phyloP scores from a whole-genome alignment of 148 eudicot species.

The Selenicereus undatus region DNA sequence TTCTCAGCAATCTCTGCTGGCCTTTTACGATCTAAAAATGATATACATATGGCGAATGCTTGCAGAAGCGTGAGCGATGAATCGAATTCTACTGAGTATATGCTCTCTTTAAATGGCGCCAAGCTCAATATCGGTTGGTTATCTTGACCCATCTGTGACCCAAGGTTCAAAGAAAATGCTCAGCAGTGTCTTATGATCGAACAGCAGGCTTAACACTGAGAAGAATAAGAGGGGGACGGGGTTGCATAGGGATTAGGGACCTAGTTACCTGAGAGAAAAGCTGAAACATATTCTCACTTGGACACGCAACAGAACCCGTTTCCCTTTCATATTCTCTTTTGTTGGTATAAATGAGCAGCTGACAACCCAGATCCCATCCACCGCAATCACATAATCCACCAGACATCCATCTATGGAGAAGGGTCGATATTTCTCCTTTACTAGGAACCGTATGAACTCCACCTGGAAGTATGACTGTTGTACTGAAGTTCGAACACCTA shows the following conservation, averaged over 20 bases:
- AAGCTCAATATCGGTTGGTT: slow-evolving; percentile 44
- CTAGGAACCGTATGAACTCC: slow-evolving; percentile 75
- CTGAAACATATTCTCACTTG: slow-evolving; percentile 33
- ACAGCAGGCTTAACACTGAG: background rate
- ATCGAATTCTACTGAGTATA: slow-evolving; percentile 65
- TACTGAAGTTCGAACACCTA: slow-evolving; percentile 17
- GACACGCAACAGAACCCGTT: slow-evolving; percentile 19
- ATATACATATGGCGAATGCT: slow-evolving; percentile 68
- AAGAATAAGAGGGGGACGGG: background rate
- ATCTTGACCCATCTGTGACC: slow-evolving; percentile 47
- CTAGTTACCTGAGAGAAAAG: slow-evolving; percentile 60
- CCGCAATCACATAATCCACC: slow-evolving; percentile 92
- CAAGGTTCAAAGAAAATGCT: background rate
- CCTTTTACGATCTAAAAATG: slow-evolving; percentile 49
- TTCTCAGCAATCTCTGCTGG: slow-evolving; percentile 36
- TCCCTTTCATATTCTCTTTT: slow-evolving; percentile 24
- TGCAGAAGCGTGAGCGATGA: slow-evolving; percentile 62
- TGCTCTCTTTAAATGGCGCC: slow-evolving; percentile 52
- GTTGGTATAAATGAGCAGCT: slow-evolving; percentile 43
- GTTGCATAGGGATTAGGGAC: background rate
- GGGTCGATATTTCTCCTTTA: slow-evolving; percentile 71
- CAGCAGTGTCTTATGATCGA: background rate
- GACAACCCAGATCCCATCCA: slow-evolving; percentile 97
- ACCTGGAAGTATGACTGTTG: slow-evolving; percentile 77
- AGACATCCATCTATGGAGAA: slow-evolving; percentile 72